Evolutionary conservation across 495 filamentous ascomycete species (phyloP).

Genomic region (Platismatia glauca): DNA sequence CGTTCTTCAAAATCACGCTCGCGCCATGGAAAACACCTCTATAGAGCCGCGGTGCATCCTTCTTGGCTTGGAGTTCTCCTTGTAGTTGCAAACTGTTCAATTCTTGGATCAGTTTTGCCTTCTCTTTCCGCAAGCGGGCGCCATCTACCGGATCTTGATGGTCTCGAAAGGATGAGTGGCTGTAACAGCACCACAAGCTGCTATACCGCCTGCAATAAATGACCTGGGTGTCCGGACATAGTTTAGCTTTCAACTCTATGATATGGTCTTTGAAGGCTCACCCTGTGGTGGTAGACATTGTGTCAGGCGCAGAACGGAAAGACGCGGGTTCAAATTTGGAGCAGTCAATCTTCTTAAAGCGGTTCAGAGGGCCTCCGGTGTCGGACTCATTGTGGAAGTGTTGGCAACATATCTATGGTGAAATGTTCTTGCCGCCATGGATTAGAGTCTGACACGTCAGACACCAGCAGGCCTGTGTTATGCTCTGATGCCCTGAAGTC

Average conservation of each 20-base stretch:
- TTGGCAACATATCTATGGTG: no score
- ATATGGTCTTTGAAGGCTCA: constrained; percentile 22
- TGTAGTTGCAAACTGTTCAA: constrained; percentile 79
- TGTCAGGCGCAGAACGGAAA: background rate
- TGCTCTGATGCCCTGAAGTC: no score
- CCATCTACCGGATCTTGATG: constrained; percentile 83
- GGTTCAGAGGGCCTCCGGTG: background rate
- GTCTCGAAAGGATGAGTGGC: constrained; percentile 98
- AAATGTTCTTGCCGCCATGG: no score
- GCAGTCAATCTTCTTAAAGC: background rate
- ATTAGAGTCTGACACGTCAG: no score
- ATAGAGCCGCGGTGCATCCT: constrained; percentile 76
- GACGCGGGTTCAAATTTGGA: background rate
- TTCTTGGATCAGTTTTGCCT: constrained; percentile 6
- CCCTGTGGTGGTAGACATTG: constrained; percentile 49
- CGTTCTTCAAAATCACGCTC: constrained; percentile 81
- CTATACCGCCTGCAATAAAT: constrained; percentile 92
- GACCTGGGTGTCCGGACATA: constrained; percentile 33
- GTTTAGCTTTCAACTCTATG: background rate
- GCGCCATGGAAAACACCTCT: constrained; percentile 89
- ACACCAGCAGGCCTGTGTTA: background rate
- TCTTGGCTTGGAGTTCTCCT: constrained; percentile 84
- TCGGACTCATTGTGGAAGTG: background rate
- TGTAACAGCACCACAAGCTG: constrained; percentile 93
- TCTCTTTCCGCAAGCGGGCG: constrained; percentile 1